phyloP scores from a whole-genome alignment of 2,329 filamentous ascomycete genomes.

The Fusarium palustre region DNA sequence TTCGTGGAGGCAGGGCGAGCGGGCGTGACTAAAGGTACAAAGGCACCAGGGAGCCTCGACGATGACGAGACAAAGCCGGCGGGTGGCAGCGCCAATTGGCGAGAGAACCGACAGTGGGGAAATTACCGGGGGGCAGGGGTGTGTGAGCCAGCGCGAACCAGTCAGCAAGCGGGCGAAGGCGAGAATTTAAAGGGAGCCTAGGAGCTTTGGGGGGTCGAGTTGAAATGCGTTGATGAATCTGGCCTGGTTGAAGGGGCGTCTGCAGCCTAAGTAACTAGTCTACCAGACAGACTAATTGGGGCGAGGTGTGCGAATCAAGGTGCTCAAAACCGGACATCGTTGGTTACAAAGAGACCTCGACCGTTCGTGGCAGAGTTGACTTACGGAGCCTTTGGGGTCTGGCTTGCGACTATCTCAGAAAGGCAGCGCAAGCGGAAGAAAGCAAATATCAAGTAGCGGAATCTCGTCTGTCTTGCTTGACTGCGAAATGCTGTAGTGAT shows the following conservation, averaged over 20 bases:
- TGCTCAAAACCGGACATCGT: conserved; percentile 29
- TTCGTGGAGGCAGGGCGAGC: conserved; percentile 44
- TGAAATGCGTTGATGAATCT: conserved; percentile 30
- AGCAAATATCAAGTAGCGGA: conserved; percentile 21
- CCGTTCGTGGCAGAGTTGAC: conserved; percentile 39
- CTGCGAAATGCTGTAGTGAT: background rate
- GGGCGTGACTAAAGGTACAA: conserved; percentile 44
- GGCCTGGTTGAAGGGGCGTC: conserved; percentile 35
- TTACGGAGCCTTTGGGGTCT: background rate
- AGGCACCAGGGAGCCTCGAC: conserved; percentile 45
- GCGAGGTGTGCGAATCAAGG: conserved; percentile 31
- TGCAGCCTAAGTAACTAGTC: conserved; percentile 23
- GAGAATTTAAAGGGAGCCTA: conserved; percentile 38
- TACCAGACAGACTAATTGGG: conserved; percentile 18
- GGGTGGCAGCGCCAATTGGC: conserved; percentile 45
- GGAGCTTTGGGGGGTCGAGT: conserved; percentile 28
- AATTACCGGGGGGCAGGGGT: conserved; percentile 39
- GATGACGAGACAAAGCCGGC: conserved; percentile 47
- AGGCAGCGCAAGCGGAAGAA: conserved; percentile 26
- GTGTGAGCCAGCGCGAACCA: conserved; percentile 36
- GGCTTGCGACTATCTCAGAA: conserved; percentile 21
- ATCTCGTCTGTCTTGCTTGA: conserved; percentile 14
- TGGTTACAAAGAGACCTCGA: conserved; percentile 29
- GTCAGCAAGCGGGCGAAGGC: conserved; percentile 34
- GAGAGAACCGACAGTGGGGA: conserved; percentile 42